Conservation (phyloP, 2,329 filamentous ascomycete species). For the Cladosporium sp. region DNA sequence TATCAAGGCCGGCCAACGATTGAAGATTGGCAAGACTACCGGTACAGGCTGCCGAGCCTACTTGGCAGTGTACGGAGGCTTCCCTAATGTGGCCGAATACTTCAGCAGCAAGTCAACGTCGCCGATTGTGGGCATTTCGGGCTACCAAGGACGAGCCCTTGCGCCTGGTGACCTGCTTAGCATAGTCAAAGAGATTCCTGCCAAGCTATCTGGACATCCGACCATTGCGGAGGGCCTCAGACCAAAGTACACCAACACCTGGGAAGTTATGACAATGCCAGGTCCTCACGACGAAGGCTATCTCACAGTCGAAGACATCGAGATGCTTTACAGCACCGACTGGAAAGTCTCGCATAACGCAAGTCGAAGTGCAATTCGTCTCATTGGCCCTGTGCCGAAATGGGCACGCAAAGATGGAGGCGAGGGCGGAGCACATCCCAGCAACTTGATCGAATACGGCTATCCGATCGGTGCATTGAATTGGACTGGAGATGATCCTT, state of each 20-base stretch:
- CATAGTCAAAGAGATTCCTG: slow-evolving; percentile 39
- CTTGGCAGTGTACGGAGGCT: slow-evolving; percentile 54
- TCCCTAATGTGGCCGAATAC: slow-evolving; percentile 51
- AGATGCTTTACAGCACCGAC: slow-evolving; percentile 54
- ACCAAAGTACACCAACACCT: slow-evolving; percentile 47
- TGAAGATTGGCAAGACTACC: slow-evolving; percentile 53
- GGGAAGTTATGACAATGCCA: slow-evolving; percentile 52
- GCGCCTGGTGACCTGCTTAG: slow-evolving; percentile 52
- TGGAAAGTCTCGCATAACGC: slow-evolving; percentile 62
- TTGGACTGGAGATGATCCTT: slow-evolving; percentile 59
- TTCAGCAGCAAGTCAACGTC: slow-evolving; percentile 58
- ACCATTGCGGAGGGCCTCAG: slow-evolving; percentile 43
- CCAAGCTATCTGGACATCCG: slow-evolving; percentile 28
- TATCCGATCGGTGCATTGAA: slow-evolving; percentile 57
- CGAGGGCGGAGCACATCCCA: slow-evolving; percentile 59
- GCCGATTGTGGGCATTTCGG: slow-evolving; percentile 55
- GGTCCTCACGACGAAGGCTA: slow-evolving; percentile 56
- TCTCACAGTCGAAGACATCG: slow-evolving; percentile 48
- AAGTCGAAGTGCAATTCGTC: slow-evolving; percentile 56
- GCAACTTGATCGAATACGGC: slow-evolving; percentile 51
- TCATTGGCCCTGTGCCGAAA: slow-evolving; percentile 55
- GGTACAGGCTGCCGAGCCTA: slow-evolving; percentile 55
- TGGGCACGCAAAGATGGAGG: slow-evolving; percentile 59
- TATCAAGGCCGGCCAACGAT: slow-evolving; percentile 47
- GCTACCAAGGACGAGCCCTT: slow-evolving; percentile 56